These are phyloP conservation scores for Thielaviopsis ethacetica DNA, from an alignment of 2,329 filamentous ascomycete genomes.

Conservation along the genomic window DNA sequence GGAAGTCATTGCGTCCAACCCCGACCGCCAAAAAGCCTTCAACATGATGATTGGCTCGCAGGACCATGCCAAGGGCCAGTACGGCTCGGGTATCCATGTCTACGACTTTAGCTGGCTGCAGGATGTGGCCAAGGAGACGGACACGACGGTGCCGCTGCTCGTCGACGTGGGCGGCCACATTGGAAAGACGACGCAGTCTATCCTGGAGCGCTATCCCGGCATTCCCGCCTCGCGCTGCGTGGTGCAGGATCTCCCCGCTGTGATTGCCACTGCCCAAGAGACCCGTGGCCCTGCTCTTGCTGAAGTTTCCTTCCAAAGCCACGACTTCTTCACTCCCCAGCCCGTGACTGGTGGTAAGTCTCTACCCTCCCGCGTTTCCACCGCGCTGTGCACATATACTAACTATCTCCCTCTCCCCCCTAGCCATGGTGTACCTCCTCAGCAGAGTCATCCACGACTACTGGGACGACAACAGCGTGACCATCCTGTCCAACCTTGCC, in stretches of 20 bases:
- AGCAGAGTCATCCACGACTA: slow-evolving; percentile 24
- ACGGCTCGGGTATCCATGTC: slow-evolving; percentile 11
- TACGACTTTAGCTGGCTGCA: slow-evolving; percentile 11
- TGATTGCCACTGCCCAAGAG: slow-evolving; percentile 16
- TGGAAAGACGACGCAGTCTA: slow-evolving; percentile 17
- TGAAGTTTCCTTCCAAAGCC: slow-evolving; percentile 13
- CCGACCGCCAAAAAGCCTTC: slow-evolving; percentile 16
- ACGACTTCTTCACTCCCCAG: slow-evolving; percentile 20
- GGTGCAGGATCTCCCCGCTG: slow-evolving; percentile 18
- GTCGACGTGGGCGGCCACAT: slow-evolving; percentile 22
- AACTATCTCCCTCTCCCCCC: neutral
- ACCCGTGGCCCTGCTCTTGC: slow-evolving; percentile 12
- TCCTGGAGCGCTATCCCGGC: slow-evolving; percentile 16
- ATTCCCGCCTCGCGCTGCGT: slow-evolving; percentile 18
- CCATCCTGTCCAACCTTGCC: slow-evolving; percentile 18
- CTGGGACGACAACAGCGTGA: slow-evolving; percentile 16
- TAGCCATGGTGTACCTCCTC: slow-evolving; percentile 23
- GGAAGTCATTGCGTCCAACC: slow-evolving; percentile 17
- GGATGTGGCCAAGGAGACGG: neutral
- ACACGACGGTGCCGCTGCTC: slow-evolving; percentile 14
- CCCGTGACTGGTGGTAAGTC: slow-evolving; percentile 17
- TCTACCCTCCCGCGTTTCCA: neutral
- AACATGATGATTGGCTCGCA: slow-evolving; percentile 17
- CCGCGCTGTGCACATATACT: neutral
- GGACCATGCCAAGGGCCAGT: slow-evolving; percentile 3